Base-by-base conservation (phyloP, 2,329 filamentous ascomycete species). In the Leptographium lundbergii region DNA sequence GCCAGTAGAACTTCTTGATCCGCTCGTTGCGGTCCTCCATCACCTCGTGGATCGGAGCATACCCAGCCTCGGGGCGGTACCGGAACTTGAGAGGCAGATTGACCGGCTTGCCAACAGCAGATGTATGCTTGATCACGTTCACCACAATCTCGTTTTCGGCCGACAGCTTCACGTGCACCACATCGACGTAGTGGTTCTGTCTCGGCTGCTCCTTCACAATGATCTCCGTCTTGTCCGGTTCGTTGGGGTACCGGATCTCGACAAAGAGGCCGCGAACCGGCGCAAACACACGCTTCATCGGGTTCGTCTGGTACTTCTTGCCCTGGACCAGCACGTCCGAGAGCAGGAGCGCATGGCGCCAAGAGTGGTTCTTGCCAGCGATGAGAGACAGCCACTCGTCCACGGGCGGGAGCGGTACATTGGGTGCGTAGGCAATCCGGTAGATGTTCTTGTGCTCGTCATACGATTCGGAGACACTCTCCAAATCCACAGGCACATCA, bases 1-100 rank as follows among this genome's bases (percentile, higher is more conserved):
- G 86, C 85, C 95, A 99, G 80, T 99, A 99, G 72, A 99, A 99
- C 73, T 96, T 89, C 79, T 99, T 99, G 79, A 99, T 97, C 64
- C 90, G 88, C 70, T 99, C 92, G 70, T 99, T 99, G 69, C 94
- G 90, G 59, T 84, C 87, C 42, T 91, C 83, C 94, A 99, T 99
- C 63, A 97, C 88, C 73, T 99, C 94, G 62, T 87, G 87, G 65
- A 99, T 96, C 22, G 94, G 94, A n/a, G 95, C 92, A 70, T 96
- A 99, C 34, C 94, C 94, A 59, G 90, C 87, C 73, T 97, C 92
- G 2, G 94, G 94, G 70, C 91, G 89, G 75, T 99, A 99, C 6
- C 82, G 89, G 77, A 97, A 97, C 69, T 86, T 84, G 65, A 99
- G 84, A 25, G 89, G 87, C 60, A 99, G 76, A 25, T 90, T 82